Evolutionary conservation across 2,329 filamentous ascomycete genomes (phyloP).

Genomic region (Verticillium nubilum): DNA sequence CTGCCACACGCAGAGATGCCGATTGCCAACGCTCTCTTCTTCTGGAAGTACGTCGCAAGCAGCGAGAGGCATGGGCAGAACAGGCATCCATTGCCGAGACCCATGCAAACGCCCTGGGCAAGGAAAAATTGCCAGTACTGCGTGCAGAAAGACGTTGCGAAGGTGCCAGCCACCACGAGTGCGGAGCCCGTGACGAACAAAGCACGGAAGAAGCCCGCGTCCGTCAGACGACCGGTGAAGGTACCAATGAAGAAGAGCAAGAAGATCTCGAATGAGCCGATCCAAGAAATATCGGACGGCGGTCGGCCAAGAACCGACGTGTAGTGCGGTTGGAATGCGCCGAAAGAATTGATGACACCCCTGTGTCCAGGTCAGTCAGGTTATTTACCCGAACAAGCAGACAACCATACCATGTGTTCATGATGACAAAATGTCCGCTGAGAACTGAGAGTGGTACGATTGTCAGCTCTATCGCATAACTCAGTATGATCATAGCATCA

Average conservation of each 20-base stretch:
- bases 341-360: conserved; percentile 51
- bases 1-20: conserved; percentile 57
- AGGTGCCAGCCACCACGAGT: conserved; percentile 40
- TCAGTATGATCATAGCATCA: background rate
- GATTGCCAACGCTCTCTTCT: conserved; percentile 51
- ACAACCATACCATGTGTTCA: conserved; percentile 40
- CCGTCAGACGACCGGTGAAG: conserved; percentile 46
- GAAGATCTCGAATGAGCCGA: conserved; percentile 49
- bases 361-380: conserved; percentile 11
- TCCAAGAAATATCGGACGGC: conserved; percentile 45
- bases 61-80: conserved; percentile 62
- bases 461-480: background rate
- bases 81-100: conserved; percentile 54
- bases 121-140: conserved; percentile 52
- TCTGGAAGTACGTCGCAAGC: conserved; percentile 60
- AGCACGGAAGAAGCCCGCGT: conserved; percentile 46
- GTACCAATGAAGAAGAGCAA: conserved; percentile 50
- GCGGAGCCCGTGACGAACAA: conserved; percentile 33
- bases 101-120: conserved; percentile 48
- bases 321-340: conserved; percentile 52
- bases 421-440: conserved; percentile 38
- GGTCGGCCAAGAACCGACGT: conserved; percentile 28
- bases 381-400: background rate
- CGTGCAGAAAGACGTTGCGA: conserved; percentile 36
- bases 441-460: conserved; percentile 18